phyloP scores from a whole-genome alignment of 345 rosid species.

The Gossypium australe region DNA sequence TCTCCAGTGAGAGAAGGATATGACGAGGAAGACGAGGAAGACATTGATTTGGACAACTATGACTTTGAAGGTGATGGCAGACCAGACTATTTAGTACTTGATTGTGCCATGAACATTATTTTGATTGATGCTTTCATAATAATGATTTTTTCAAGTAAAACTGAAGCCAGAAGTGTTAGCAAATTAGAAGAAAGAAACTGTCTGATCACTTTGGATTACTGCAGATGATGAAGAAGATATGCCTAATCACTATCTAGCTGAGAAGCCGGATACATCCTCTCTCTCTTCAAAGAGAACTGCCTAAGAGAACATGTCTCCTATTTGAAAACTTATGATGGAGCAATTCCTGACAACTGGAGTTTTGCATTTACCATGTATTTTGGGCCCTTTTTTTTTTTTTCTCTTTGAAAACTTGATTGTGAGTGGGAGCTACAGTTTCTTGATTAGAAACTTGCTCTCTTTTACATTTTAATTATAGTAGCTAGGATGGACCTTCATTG shows the following conservation, averaged over 20 bases:
- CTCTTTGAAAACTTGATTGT: background rate
- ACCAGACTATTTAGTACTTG: background rate
- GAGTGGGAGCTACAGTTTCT: background rate
- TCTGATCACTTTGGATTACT: background rate
- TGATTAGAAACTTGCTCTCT: background rate
- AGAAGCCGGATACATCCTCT: conserved; percentile 64
- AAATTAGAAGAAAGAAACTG: background rate
- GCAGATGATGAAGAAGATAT: conserved; percentile 92
- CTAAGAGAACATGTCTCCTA: conserved; percentile 2
- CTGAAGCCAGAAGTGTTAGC: background rate
- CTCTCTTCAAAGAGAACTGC: conserved; percentile 46
- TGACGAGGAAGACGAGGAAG: conserved; percentile 81
- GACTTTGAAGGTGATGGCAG: conserved; percentile 78
- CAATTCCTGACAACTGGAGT: background rate
- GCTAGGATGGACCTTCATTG: background rate
- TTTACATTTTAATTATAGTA: background rate
- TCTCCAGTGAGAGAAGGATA: conserved; percentile 43
- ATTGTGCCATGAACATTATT: background rate
- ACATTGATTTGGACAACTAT: conserved; percentile 75
- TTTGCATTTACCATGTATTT: background rate
- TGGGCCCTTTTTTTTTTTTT: background rate
- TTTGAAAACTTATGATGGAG: background rate
- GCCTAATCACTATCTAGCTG: conserved; percentile 89
- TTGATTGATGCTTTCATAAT: background rate
- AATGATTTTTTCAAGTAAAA: background rate